Base-by-base conservation (phyloP, 179 eudicot species). In the Monotropa hypopitys region DNA sequence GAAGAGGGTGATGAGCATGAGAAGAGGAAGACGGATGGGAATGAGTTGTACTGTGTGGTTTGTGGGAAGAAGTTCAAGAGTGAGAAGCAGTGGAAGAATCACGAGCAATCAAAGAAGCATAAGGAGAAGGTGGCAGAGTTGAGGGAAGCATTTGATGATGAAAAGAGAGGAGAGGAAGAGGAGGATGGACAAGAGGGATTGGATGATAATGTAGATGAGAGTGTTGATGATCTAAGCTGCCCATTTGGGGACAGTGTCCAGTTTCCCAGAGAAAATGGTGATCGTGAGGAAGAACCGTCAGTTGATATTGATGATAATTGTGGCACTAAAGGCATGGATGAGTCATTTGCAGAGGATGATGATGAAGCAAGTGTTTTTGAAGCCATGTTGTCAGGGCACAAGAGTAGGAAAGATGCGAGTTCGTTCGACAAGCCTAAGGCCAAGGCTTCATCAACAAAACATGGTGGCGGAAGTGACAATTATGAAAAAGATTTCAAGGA, bases 11-110 rank as follows among this genome's bases (percentile, higher is more conserved):
- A 67, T 21, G 87, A 84, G 59, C 85, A 77, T 50, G 80, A 73
- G 76, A 85, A 73, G 73, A 86, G 77, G 71, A 80, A 84, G 35
- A 85, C 78, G 62, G 82, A 82, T 75, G 84, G 72, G 85, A 84
- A 86, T 45, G 97, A 94, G 80, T 87, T 86, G 67, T 94, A 92
- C 78, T 94, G 98, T 84, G 93, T 86, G 70, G 97, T 81, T 46
- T 94, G 98, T 83, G 85, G 91, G 77, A 94, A 94, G 93, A 94
- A 92, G 86, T 94, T 94, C 80, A 94, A 89, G 86, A 91, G 95
- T 33, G 97, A 94, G 59, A 94, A 92, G 83, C 98, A 94, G 76
- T 94, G 98, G 97, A 91, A 84, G 84, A 94, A 94, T 83, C 98
- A 94, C 42, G 98, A 94, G 84, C 90, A 94, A 83, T 92, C 97